Conservation (phyloP, 495 filamentous ascomycete genomes). For the Cetradonia linearis region DNA sequence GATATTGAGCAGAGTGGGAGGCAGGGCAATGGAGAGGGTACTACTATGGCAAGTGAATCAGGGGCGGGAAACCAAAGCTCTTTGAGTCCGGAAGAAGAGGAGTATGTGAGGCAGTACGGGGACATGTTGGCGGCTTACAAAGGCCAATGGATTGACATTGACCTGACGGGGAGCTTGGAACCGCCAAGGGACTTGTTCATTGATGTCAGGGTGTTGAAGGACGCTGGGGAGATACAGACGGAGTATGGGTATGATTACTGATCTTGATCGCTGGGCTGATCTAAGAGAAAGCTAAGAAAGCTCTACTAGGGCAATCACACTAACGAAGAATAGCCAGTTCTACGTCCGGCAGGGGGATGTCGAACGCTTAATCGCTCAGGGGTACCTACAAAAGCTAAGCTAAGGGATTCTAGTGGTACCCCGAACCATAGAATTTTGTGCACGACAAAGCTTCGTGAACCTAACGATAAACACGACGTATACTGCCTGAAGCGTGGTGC, state of each 20-base stretch:
- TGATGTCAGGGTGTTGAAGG: constrained; percentile 91
- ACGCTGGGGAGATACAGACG: constrained; percentile 97
- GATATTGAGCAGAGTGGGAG: constrained; percentile 36
- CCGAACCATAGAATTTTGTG: neutral
- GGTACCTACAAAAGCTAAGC: constrained; percentile 88
- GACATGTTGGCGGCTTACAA: constrained; percentile 94
- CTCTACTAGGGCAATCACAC: constrained; percentile 66
- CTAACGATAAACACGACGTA: neutral
- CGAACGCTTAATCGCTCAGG: constrained; percentile 86
- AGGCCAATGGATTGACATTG: constrained; percentile 97
- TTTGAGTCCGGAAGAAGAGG: constrained; percentile 93
- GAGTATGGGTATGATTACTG: constrained; percentile 75
- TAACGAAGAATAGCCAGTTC: constrained; percentile 97
- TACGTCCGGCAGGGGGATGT: constrained; percentile 96
- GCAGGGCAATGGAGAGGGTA: constrained; percentile 23
- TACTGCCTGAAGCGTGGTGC: neutral
- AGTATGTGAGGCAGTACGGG: constrained; percentile 83
- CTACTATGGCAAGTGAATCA: constrained; percentile 29
- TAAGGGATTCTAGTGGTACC: constrained; percentile 35
- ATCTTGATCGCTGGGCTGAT: constrained; percentile 22
- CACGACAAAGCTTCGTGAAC: neutral
- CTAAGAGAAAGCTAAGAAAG: neutral
- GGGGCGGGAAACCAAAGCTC: constrained; percentile 51
- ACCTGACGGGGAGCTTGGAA: constrained; percentile 89
- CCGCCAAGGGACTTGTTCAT: constrained; percentile 94